Evolutionary conservation across 352 stramenopile genomes (phyloP), one percentile per base, ranked within the genome.

Genomic region (Phytophthora hybrid): DNA sequence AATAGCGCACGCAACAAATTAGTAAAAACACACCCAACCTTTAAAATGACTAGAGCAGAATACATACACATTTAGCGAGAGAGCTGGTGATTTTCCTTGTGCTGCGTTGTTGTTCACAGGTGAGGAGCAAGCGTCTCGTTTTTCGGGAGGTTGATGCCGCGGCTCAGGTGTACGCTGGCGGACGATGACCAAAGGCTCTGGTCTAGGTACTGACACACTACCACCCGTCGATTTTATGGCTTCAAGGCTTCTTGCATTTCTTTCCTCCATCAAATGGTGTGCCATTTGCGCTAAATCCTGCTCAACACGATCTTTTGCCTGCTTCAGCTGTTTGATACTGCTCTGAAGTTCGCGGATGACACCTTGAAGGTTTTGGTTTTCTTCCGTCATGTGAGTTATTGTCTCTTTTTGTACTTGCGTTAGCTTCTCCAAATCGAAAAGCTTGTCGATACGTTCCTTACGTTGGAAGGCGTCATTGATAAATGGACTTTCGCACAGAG

Each of bases 401-500:
- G 83, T 84, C 11, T 70, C 54, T 57, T 97, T 93, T 59, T 96
- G 90, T 56, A 94, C 76, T 59, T 93, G 78, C 3, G 84, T 95
- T 5, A 86, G 59, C 46, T 94, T 92, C 66, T 98, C 94, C 32
- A 98, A 78, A 21, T 91, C 86, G 18, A 93, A 89, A 0, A 98
- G 70, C 39, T 92, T 95, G 54, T 97, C 87, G 49, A 95, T 95
- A 4, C 88, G 81, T 29, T 94, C 89, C 72, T 96, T 97, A 1
- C 86, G 81, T 69, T 97, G 84, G 56, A 97, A 97, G 4, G 93
- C 93, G 52, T 98, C 89, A 65, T 95, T 95, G 29, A 98, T 98
- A 73, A 98, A 98, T 11, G 94, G 94, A 23, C 91, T 97, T 64
- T 98, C 93, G 63, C 94, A 98, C 16, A 98, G 75, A 14, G 81